Evolutionary conservation across 306 rosid species (phyloP), one percentile per base, ranked within the genome.

Genomic region (Ammopiptanthus mongolicus): DNA sequence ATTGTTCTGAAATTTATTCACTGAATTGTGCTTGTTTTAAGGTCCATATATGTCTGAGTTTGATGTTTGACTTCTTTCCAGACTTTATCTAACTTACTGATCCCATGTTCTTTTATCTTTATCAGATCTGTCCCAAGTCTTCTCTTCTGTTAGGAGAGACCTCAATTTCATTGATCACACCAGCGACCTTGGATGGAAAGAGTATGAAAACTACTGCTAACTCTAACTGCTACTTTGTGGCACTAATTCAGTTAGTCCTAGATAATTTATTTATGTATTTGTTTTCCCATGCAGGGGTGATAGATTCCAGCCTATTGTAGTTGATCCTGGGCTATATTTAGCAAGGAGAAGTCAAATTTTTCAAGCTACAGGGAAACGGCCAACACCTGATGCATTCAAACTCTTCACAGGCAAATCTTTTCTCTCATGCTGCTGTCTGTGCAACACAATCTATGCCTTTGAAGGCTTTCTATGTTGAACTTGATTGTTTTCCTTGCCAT

Each of bases 181-280:
- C 22, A 76, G 98, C 57, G 97, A 95, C 81, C 94, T 92, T 79
- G 96, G 97, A 82, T 95, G 97, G 97, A 95, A 95, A 90, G 93
- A 90, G 98, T 95, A 74, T 87, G 85, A 65, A 80, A 68, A 69
- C 67, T 82, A 63, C 39, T 23, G 9, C 71, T 64, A 31, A 55
- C 37, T 83, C 39, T 72, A 8, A 46, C 53, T 66, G 46, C 69
- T 75, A 39, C 36, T 66, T 11, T 50, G 50, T 76, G 25, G 52
- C 62, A 41, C 33, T 33, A 71, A 31, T 41, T 47, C 71, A n/a
- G 65, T 52, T 73, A 21, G 9, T 63, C 59, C 66, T 78, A 8
- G 69, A 61, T 78, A 64, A 47, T 78, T 68, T 70, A 70, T 70
- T 58, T 39, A 68, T 64, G 65, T 73, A 52, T 69, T 56, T 33